Evolutionary conservation across 2,329 filamentous ascomycete species (phyloP), one percentile per base, ranked within the genome.

Genomic region (Pseudocercospora fuligena): DNA sequence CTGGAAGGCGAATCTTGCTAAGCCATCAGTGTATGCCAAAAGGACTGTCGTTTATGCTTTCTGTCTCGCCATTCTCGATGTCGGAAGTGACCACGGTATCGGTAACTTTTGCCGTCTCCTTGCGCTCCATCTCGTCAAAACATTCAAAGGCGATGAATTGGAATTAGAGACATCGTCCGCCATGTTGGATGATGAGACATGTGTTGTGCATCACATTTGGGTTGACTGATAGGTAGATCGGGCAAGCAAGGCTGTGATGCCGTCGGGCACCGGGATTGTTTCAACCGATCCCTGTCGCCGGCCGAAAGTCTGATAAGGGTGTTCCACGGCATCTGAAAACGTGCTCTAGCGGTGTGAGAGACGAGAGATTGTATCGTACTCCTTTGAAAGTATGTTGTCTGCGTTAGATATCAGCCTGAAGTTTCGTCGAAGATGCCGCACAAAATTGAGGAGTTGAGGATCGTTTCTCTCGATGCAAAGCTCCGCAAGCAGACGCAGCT

Each of bases 401-500:
- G 51, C n/a, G 27, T 56, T 11, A 16, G 51, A 31, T 16, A 4
- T n/a, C 23, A 56, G 51, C 51, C 51, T 56, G 51, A 56, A 33
- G 23, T 56, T n/a, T 31, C 51, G 14, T 56, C 53, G 46, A 58
- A 46, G 31, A 69, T 69, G 67, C 66, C 66, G 25, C 64, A 65
- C 60, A 61, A 51, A 21, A 59, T 69, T 29, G 62, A 60, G 23
- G 53, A 60, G n/a, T 40, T 70, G 12, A 53, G 29, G n/a, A 58
- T 59, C 19, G 46, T 57, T 27, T 56, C 60, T 19, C 58, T 67
- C 8, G 54, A 58, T 29, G 59, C n/a, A 8, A 21, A 33, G 3
- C 33, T 69, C 12, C 67, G 69, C 27, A 70, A 71, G 33, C 40
- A 61, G 21, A 68, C 68, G 21, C 19, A 68, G 64, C 63, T 71